Base-by-base conservation (phyloP, 768 basidiomycete genomes). In the Termitomyces sp. region DNA sequence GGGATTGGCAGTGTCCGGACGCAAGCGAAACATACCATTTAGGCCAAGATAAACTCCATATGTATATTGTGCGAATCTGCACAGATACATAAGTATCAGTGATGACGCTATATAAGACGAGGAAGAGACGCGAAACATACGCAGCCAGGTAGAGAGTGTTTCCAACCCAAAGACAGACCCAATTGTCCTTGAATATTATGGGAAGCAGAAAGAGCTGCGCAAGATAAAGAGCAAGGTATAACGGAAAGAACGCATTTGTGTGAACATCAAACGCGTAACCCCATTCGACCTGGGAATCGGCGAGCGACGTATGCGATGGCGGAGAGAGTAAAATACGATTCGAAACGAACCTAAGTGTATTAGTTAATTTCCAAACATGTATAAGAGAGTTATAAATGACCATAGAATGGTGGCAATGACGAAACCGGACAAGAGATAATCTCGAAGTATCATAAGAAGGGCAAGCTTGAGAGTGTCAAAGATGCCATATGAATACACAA, bases 261-360 rank as follows among this genome's bases (percentile, higher is more conserved):
- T 97, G 94, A 16, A 98, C 90, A 70, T 98, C 96, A 66, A 98
- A 96, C 13, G 92, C 93, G 71, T 97, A 98, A 4, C 88, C 90
- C 91, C 88, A 94, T 77, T 94, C 92, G 32, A 94, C 88, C 20
- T 73, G 73, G 45, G 88, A 83, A 63, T 89, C 85, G n/a, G 82
- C 79, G 0, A 81, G 81, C 11, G 86, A 79, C 30, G 86, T 82
- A 69, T 87, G 88, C 10, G 90, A 85, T 11, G 88, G 83, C 13
- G 88, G 86, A 0, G 86, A 85, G 52, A 89, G 70, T 16, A 90
- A 78, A 0, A 87, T 79, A 45, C 78, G 80, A 68, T 92, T 94
- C 38, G 90, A 82, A 43, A 85, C 83, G 55, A 87, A 77, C 80
- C 87, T 87, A 63, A 33, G 18, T 50, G 43, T n/a, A 38, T 38